A percentile compares a stretch with the other conserved stretches of the same genome.
These are phyloP conservation scores for Phaeotremella skinneri DNA, from an alignment of 768 basidiomycete genomes.

Conservation along the genomic window DNA sequence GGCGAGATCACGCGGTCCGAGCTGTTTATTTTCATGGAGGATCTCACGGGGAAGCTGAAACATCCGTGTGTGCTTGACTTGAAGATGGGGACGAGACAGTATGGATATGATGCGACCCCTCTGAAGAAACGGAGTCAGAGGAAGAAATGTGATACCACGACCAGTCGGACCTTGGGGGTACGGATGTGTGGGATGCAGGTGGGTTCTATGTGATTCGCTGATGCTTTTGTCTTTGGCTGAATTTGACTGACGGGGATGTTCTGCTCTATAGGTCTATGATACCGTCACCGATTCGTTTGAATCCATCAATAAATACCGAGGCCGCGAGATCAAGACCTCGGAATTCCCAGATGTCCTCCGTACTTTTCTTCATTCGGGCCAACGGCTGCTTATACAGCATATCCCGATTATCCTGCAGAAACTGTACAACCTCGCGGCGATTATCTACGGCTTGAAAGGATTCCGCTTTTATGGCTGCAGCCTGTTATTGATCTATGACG, in stretches of 20 bases:
- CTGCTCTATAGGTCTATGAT: slow-evolving; percentile 78
- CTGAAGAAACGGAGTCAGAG: slow-evolving; percentile 97
- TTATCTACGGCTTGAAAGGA: slow-evolving; percentile 83
- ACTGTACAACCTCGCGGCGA: slow-evolving; percentile 86
- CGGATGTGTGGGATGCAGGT: slow-evolving; percentile 99
- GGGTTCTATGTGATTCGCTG: slow-evolving; percentile 46
- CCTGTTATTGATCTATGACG: slow-evolving; percentile 94
- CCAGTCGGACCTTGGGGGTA: slow-evolving; percentile 83
- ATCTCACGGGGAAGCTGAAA: slow-evolving; percentile 86
- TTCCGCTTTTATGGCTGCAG: slow-evolving; percentile 98
- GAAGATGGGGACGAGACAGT: slow-evolving; percentile 99
- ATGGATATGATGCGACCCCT: slow-evolving; percentile 88
- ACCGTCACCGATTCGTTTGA: slow-evolving; percentile 74
- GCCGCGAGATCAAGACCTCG: slow-evolving; percentile 79
- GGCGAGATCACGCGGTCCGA: slow-evolving; percentile 73
- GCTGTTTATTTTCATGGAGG: slow-evolving; percentile 98
- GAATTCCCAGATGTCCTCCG: slow-evolving; percentile 79
- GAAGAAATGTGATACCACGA: slow-evolving; percentile 96
- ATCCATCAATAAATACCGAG: slow-evolving; percentile 94
- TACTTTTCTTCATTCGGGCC: slow-evolving; percentile 81
- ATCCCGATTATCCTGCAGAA: slow-evolving; percentile 88
- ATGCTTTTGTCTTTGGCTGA: neutral
- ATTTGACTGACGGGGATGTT: neutral
- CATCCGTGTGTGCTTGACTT: slow-evolving; percentile 93
- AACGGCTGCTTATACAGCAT: slow-evolving; percentile 78